Percentiles rank a stretch among this genome's conserved stretches.
Evolutionary conservation across 2,329 filamentous ascomycete genomes (phyloP).

Genomic region (Pseudogymnoascus sp.): DNA sequence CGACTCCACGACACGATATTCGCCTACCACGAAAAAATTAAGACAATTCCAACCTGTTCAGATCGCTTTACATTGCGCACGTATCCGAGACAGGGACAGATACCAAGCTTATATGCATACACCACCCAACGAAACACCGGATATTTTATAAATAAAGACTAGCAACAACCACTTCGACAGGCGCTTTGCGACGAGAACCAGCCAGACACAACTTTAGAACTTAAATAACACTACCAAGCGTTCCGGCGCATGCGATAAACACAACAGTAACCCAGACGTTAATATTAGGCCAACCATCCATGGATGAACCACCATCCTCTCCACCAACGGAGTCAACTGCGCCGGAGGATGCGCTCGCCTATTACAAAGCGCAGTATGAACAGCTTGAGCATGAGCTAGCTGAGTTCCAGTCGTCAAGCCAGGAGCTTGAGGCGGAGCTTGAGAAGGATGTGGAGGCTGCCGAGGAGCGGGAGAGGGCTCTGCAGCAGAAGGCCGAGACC

Average conservation of each 20-base stretch:
- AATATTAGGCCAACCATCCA: neutral
- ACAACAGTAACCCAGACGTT: neutral
- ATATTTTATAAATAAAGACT: constrained; percentile 1
- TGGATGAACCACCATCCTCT: constrained; percentile 51
- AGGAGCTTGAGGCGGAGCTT: constrained; percentile 86
- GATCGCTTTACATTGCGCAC: constrained; percentile 3
- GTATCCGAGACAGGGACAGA: neutral
- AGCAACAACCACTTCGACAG: neutral
- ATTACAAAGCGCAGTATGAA: constrained; percentile 96
- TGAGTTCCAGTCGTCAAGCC: constrained; percentile 90
- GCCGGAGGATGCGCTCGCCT: constrained; percentile 71
- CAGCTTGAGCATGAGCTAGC: constrained; percentile 83
- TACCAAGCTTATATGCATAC: constrained; percentile 2
- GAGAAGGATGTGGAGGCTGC: constrained; percentile 95
- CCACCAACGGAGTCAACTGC: constrained; percentile 49
- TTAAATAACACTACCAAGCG: neutral
- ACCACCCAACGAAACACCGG: neutral
- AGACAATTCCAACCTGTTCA: neutral
- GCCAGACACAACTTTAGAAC: neutral
- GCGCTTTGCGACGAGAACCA: neutral
- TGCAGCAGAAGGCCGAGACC: constrained; percentile 81
- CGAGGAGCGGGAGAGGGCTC: constrained; percentile 80
- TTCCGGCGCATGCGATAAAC: constrained; percentile 3
- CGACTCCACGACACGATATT: neutral
- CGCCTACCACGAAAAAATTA: neutral